Conservation (phyloP, 176 grass and related monocot genomes). For the Carex myosuroides region DNA sequence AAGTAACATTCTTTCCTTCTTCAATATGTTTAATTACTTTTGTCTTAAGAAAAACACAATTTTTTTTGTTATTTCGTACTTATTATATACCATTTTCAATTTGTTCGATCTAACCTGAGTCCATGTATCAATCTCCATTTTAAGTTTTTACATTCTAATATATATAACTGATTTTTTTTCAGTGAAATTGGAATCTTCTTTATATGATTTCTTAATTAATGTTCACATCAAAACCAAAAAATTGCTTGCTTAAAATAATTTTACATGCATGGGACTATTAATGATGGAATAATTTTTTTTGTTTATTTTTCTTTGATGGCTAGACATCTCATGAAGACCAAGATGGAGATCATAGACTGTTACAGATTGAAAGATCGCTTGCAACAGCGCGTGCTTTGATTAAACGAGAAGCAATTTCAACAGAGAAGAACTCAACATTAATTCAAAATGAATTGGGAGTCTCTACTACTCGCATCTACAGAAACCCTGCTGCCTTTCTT, state of each 20-base stretch:
- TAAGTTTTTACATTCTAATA: background rate
- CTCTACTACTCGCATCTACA: constrained; percentile 7
- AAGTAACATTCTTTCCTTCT: background rate
- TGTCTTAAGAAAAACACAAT: background rate
- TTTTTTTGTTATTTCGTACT: background rate
- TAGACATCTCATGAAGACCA: background rate
- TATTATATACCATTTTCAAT: background rate
- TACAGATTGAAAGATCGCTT: background rate
- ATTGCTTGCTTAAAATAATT: background rate
- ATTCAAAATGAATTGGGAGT: constrained; percentile 4
- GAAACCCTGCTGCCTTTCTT: background rate
- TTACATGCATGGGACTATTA: background rate
- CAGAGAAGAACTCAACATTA: background rate
- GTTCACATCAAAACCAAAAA: background rate
- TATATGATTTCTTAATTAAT: background rate
- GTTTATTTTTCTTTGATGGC: background rate
- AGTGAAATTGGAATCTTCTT: background rate
- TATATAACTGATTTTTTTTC: background rate
- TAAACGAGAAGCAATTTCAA: background rate
- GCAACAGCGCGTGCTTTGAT: background rate
- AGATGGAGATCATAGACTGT: background rate
- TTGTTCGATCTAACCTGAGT: background rate
- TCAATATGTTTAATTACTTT: background rate
- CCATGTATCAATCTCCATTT: background rate
- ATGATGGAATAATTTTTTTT: background rate